Conservation (phyloP, 169 alveolate genomes). For the Theileria annulata region DNA sequence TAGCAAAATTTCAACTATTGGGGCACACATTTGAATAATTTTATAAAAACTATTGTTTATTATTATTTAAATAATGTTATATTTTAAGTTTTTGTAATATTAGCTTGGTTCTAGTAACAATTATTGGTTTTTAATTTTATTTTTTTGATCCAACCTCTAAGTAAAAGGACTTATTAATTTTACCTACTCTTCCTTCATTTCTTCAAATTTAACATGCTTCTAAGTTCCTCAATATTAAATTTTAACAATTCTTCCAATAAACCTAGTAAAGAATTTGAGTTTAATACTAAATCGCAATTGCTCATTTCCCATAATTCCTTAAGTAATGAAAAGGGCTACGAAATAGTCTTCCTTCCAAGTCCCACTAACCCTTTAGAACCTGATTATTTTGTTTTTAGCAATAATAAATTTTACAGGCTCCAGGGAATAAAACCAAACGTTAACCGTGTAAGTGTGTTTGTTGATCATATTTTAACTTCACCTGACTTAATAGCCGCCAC, state of each 20-base stretch:
- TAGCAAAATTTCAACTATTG: not conserved
- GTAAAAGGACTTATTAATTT: not conserved
- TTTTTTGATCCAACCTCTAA: not conserved
- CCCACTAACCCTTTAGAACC: constrained; percentile 13
- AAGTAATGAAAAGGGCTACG: not conserved
- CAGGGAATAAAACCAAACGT: constrained; percentile 55
- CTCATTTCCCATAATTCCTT: not conserved
- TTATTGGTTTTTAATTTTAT: constrained; percentile 26
- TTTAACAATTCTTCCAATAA: not conserved
- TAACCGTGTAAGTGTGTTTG: constrained; percentile 51
- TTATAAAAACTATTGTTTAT: too few species aligned
- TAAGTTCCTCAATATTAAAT: constrained; percentile 13
- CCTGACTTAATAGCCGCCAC: constrained; percentile 38
- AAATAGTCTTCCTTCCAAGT: constrained; percentile 40
- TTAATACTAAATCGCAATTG: constrained; percentile 2
- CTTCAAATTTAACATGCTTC: constrained; percentile 5
- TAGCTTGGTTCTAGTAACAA: not conserved
- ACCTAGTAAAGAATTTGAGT: constrained; percentile 2
- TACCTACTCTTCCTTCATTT: not conserved
- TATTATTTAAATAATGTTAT: not conserved
- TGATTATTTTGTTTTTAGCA: constrained; percentile 4
- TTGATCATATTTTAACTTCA: constrained; percentile 20
- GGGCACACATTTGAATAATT: not conserved
- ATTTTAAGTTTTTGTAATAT: not conserved
- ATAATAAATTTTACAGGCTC: constrained; percentile 33